Conservation (phyloP, 148 eudicot genomes). For the Fagopyrum esculentum region DNA sequence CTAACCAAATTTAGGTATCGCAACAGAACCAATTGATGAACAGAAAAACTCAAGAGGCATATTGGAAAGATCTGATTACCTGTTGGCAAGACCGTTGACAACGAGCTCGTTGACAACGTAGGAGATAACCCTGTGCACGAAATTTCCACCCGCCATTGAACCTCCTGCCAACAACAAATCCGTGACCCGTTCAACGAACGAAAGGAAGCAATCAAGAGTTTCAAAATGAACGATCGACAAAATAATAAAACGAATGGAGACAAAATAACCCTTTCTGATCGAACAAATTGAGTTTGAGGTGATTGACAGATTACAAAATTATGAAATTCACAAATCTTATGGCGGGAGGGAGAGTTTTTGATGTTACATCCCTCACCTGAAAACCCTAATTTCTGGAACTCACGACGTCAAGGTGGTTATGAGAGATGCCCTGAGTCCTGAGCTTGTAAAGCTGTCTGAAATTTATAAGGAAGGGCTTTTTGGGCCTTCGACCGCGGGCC, state of each 20-base stretch:
- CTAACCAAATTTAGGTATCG: neutral
- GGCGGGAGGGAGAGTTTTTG: neutral
- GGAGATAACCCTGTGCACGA: conserved; percentile 52
- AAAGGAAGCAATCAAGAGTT: neutral
- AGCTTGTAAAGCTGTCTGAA: neutral
- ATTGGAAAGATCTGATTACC: conserved; percentile 27
- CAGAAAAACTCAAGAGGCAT: neutral
- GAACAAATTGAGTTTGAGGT: neutral
- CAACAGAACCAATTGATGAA: neutral
- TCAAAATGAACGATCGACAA: conserved; percentile 8
- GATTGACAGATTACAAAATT: neutral
- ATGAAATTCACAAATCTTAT: neutral
- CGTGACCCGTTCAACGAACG: neutral
- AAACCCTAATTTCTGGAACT: conserved; percentile 8
- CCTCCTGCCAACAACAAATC: neutral
- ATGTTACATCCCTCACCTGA: neutral
- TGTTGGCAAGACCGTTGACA: conserved; percentile 66
- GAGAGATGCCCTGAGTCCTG: neutral
- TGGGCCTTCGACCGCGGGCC: neutral
- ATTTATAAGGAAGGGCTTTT: neutral
- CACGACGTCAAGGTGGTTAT: neutral
- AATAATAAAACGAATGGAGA: neutral
- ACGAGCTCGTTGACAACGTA: conserved; percentile 66
- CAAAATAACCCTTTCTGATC: neutral
- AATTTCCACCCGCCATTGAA: conserved; percentile 67